Evolutionary conservation across 345 rosid genomes (phyloP).

Genomic region (Orychophragmus violaceus): DNA sequence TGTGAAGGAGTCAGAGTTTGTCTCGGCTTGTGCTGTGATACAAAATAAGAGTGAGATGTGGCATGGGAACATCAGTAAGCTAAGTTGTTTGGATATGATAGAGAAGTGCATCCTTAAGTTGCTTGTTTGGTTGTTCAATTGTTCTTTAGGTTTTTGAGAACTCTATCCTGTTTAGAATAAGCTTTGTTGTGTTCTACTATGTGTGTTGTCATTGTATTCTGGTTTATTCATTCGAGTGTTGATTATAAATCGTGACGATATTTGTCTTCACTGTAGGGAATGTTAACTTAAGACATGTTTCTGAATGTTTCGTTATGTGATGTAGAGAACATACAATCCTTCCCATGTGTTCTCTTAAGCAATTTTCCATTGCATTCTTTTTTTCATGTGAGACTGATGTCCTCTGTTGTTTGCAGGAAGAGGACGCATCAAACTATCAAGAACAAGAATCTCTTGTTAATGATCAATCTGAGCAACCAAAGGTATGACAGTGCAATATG

Average conservation of each 20-base stretch:
- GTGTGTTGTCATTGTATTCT: not conserved
- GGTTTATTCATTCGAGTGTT: not conserved
- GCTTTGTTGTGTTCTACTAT: not conserved
- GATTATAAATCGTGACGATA: not conserved
- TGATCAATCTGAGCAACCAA: conserved; percentile 37
- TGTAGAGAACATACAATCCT: not conserved
- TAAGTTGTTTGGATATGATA: not conserved
- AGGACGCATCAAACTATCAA: conserved; percentile 32
- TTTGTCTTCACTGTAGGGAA: not conserved
- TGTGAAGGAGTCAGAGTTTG: not conserved
- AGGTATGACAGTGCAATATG: conserved; percentile 31
- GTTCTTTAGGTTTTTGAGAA: not conserved
- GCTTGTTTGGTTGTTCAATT: not conserved
- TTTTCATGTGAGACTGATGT: not conserved
- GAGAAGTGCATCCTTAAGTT: not conserved
- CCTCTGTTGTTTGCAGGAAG: conserved; percentile 35
- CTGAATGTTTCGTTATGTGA: not conserved
- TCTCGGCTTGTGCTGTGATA: not conserved
- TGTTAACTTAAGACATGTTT: conserved; percentile 5
- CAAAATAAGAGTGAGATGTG: not conserved
- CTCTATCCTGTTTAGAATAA: not conserved
- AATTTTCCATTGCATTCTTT: not conserved
- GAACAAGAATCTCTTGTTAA: conserved; percentile 39
- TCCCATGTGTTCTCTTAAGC: not conserved
- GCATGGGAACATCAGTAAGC: not conserved